phyloP scores from a whole-genome alignment of 257 asterid genomes.

The Solanum peruvianum region DNA sequence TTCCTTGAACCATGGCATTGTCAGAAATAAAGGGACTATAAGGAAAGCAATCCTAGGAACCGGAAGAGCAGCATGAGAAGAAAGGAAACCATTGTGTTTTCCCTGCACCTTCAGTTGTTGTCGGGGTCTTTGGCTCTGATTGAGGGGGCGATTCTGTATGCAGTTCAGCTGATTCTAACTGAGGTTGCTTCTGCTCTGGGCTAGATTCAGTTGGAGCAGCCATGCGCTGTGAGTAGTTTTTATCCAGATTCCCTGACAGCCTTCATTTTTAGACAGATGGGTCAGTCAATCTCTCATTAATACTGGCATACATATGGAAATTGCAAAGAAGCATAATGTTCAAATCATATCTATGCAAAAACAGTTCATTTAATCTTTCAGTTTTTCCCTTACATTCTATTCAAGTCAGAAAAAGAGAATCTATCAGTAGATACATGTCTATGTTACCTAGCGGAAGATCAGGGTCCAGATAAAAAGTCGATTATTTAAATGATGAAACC shows the following conservation, averaged over 20 bases:
- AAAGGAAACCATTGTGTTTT: not conserved
- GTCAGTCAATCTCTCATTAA: not conserved
- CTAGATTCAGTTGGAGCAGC: not conserved
- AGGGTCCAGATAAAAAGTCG: not conserved
- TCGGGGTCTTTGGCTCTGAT: not conserved
- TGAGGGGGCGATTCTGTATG: not conserved
- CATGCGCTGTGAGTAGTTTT: not conserved
- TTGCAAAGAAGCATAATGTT: not conserved
- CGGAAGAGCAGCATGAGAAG: not conserved
- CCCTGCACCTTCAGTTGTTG: not conserved
- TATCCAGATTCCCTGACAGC: not conserved
- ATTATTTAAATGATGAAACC: not conserved
- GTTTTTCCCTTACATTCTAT: not conserved
- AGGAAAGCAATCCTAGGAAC: not conserved
- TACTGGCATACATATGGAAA: not conserved
- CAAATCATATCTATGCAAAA: not conserved
- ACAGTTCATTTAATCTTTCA: not conserved
- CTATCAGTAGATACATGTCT: not conserved
- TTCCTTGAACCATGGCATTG: not conserved
- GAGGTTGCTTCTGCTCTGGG: not conserved
- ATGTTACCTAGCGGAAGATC: not conserved
- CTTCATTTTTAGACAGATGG: not conserved
- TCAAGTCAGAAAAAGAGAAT: not conserved
- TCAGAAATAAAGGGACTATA: not conserved
- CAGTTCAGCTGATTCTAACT: not conserved